Evolutionary conservation across 495 filamentous ascomycete species (phyloP).

Genomic region (Xylaria longipes): DNA sequence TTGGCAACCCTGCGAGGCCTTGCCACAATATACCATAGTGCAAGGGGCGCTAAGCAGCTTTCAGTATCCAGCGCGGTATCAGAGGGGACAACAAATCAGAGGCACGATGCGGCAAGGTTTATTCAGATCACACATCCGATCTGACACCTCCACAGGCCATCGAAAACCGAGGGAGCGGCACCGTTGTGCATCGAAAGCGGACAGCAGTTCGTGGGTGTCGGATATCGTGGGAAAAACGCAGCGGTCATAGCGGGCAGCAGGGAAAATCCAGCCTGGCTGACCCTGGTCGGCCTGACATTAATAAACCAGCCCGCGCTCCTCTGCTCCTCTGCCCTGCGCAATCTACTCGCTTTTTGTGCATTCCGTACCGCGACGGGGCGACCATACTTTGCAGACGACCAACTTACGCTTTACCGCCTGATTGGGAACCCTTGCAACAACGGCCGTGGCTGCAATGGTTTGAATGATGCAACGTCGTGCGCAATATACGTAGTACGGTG

Average conservation of each 20-base stretch:
- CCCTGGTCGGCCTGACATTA: slow-evolving; percentile 12
- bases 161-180: slow-evolving; percentile 33
- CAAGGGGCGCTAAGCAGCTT: slow-evolving; percentile 29
- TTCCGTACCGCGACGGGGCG: slow-evolving; percentile 1
- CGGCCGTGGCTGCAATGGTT: background rate
- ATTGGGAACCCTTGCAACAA: background rate
- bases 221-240: slow-evolving; percentile 33
- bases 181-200: slow-evolving; percentile 41
- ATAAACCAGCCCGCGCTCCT: slow-evolving; percentile 1
- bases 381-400: background rate
- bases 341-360: slow-evolving; percentile 10
- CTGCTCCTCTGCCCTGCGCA: background rate
- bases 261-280: slow-evolving; percentile 9
- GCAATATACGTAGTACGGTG: background rate
- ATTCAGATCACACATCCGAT: slow-evolving; percentile 13
- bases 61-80: slow-evolving; percentile 25
- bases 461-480: slow-evolving; percentile 6
- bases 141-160: slow-evolving; percentile 32
- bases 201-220: slow-evolving; percentile 39
- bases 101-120: background rate
- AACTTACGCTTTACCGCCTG: background rate
- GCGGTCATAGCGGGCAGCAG: slow-evolving; percentile 14
- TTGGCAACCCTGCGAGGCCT: slow-evolving; percentile 72
- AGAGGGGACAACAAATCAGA: slow-evolving; percentile 12
- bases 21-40: slow-evolving; percentile 76